Percentiles rank a stretch among this genome's conserved stretches.
Evolutionary conservation across 2,329 filamentous ascomycete species (phyloP).

Genomic region (Calonectria leucothoes): DNA sequence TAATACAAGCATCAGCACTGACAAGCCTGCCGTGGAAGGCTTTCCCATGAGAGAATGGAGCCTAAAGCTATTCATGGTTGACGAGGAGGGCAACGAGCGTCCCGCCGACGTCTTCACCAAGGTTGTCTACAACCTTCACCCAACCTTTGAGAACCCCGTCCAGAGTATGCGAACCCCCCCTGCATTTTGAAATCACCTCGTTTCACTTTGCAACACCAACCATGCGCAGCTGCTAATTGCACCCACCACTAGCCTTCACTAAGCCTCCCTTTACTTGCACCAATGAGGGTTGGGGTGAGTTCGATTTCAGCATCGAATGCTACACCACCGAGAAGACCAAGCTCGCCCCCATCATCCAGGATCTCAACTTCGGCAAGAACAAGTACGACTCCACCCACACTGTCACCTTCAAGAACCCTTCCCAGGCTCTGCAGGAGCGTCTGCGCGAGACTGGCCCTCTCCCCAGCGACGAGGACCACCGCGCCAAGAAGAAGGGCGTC

Average conservation of each 20-base stretch:
- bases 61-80: constrained; percentile 85
- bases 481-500: constrained; percentile 70
- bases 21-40: constrained; percentile 84
- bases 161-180: constrained; percentile 74
- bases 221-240: constrained; percentile 27
- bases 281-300: constrained; percentile 99
- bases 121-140: constrained; percentile 92
- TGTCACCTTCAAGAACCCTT: constrained; percentile 92
- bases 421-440: constrained; percentile 81
- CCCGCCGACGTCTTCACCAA: constrained; percentile 90
- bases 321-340: constrained; percentile 90
- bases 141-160: constrained; percentile 87
- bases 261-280: constrained; percentile 88
- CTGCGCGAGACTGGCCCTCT: constrained; percentile 88
- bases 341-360: constrained; percentile 78
- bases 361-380: constrained; percentile 88
- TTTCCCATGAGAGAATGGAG: constrained; percentile 96
- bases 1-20: constrained; percentile 59
- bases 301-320: constrained; percentile 91
- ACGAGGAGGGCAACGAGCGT: constrained; percentile 87
- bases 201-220: background rate
- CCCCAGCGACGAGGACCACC: constrained; percentile 77
- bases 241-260: constrained; percentile 72
- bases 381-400: constrained; percentile 86
- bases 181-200: background rate